Evolutionary conservation across 805 yeast genomes (phyloP).

Genomic region (Kazachstania africana): DNA sequence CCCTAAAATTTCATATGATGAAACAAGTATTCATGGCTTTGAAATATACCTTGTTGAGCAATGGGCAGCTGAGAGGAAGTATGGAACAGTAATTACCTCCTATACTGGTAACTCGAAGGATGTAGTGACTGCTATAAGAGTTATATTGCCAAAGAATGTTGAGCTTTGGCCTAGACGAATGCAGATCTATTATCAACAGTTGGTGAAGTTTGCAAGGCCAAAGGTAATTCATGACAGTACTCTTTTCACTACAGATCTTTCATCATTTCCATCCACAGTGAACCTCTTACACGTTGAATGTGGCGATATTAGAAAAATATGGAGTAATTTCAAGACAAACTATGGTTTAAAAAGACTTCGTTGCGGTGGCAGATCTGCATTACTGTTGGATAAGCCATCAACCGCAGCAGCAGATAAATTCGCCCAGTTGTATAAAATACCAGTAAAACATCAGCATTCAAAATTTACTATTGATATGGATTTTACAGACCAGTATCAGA

Average conservation of each 20-base stretch:
- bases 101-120: conserved; percentile 79
- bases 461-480: not conserved
- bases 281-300: conserved; percentile 58
- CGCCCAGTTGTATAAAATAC: conserved; percentile 56
- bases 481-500: no score
- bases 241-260: conserved; percentile 71
- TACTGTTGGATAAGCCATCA: conserved; percentile 57
- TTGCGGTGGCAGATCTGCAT: conserved; percentile 79
- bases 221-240: conserved; percentile 50
- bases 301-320: conserved; percentile 41
- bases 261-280: conserved; percentile 65
- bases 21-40: conserved; percentile 52
- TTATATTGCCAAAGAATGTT: conserved; percentile 34
- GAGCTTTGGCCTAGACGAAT: conserved; percentile 31
- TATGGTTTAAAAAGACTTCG: conserved; percentile 64
- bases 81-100: conserved; percentile 60
- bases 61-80: conserved; percentile 70
- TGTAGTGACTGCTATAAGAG: conserved; percentile 45
- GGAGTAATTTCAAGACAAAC: conserved; percentile 56
- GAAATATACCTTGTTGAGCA: conserved; percentile 91
- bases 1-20: conserved; percentile 32
- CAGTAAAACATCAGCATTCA: conserved; percentile 12
- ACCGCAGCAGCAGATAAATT: conserved; percentile 77
- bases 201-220: conserved; percentile 53
- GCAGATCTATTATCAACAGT: conserved; percentile 50